Conservation (phyloP, 192 early-diverging fungal species). For the Podila minutissima region DNA sequence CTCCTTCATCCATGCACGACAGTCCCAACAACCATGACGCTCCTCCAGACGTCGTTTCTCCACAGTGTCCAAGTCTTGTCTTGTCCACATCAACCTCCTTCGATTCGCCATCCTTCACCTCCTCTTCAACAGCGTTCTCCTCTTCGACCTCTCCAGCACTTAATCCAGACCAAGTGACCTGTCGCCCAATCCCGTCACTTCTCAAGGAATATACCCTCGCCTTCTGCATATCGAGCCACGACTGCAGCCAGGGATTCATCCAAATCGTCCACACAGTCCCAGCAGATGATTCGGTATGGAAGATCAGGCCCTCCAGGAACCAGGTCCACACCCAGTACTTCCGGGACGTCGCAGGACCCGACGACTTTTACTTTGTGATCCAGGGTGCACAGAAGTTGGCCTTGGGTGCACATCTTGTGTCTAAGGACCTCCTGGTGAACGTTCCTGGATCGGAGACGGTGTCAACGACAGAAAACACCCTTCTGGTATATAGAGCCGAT, state of each 20-base stretch:
- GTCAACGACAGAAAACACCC: background rate
- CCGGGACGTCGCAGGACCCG: slow-evolving; percentile 22
- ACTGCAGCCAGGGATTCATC: slow-evolving; percentile 31
- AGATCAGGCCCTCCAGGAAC: slow-evolving; percentile 18
- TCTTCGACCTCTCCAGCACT: background rate
- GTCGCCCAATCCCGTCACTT: slow-evolving; percentile 16
- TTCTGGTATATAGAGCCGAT: slow-evolving; percentile 35
- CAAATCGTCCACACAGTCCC: slow-evolving; percentile 13
- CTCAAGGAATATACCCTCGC: slow-evolving; percentile 13
- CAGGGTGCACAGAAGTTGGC: slow-evolving; percentile 35
- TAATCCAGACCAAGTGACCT: slow-evolving; percentile 13
- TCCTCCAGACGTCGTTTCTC: background rate
- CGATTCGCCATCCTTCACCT: slow-evolving; percentile 6
- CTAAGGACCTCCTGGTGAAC: slow-evolving; percentile 13
- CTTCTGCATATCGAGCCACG: slow-evolving; percentile 20
- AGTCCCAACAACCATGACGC: background rate
- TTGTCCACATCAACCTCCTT: slow-evolving; percentile 23
- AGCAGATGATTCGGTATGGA: background rate
- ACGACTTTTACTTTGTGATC: slow-evolving; percentile 35
- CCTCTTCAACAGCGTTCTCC: slow-evolving; percentile 11
- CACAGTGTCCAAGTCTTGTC: slow-evolving; percentile 16
- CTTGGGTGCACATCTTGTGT: slow-evolving; percentile 25
- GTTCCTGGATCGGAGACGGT: background rate
- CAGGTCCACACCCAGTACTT: slow-evolving; percentile 17
- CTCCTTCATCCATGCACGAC: background rate